Evolutionary conservation across 768 basidiomycete species (phyloP), one percentile per base, ranked within the genome.

Genomic region (Hypholoma sublateritium): DNA sequence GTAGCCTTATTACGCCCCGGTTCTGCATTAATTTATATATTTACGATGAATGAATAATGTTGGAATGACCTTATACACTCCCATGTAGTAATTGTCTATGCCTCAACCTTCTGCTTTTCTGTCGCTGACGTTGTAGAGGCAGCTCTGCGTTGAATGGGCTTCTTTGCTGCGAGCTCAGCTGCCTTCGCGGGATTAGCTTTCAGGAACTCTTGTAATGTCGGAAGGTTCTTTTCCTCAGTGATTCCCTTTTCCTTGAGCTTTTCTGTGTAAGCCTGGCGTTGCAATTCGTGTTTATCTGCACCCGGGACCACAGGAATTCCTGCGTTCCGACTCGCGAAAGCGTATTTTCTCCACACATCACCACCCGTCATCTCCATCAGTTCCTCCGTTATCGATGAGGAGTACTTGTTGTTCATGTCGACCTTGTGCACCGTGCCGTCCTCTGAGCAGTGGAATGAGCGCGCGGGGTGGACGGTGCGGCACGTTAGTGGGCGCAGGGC

Each of bases 361-460:
- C 82, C 84, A 0, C 87, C 88, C 4, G 83, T 84, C 2, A 77
- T 56, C 44, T 88, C 82, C 86, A 91, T 88, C 21, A 91, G 75
- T 59, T 91, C 87, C 59, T 81, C 77, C 25, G 86, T 71, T 24
- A 92, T 91, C 11, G 78, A 69, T 0, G 84, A 81, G 12, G 88
- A 90, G 82, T 81, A 84, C 69, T 90, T 91, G 24, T 79, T 73
- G n/a, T 83, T 72, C 69, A 91, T 75, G 65, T 83, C 72, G 32
- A 91, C 61, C 5, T 67, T 79, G 49, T 75, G 61, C 17, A 69
- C 69, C 48, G 70, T 66, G 37, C 88, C 88, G 63, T 85, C 70
- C 32, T 71, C 87, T 88, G 57, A 49, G 28, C 17, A 42, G 24
- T 14, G 2, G 41, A 17, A 49, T 32, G 41, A 17, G 28, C 41